Conservation (phyloP, 176 grass and related monocot species). For the Pharus latifolius region DNA sequence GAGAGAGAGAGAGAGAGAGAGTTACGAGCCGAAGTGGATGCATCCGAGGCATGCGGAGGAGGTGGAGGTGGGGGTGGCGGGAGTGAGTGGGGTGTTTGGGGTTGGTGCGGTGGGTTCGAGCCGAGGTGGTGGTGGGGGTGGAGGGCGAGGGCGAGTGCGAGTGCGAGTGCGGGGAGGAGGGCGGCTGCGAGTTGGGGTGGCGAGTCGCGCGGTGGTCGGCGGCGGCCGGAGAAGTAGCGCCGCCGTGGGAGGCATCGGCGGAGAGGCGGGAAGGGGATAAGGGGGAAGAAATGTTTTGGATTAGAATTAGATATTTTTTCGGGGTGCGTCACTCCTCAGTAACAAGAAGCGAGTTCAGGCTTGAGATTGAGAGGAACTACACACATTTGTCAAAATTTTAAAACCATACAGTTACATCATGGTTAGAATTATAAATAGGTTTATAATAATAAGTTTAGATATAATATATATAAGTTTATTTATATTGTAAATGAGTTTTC, state of each 20-base stretch:
- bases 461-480: too few relatives aligned
- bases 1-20: not conserved
- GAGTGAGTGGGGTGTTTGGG: not conserved
- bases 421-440: too few relatives aligned
- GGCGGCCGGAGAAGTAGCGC: conserved; percentile 24
- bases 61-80: not conserved
- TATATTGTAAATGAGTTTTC: too few relatives aligned
- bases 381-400: too few relatives aligned
- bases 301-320: not conserved
- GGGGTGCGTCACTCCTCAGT: too few relatives aligned
- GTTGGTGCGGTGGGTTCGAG: conserved; percentile 19
- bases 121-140: conserved; percentile 5
- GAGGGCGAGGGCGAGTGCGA: conserved; percentile 14
- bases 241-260: conserved; percentile 31
- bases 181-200: not conserved
- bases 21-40: conserved; percentile 75
- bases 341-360: too few relatives aligned
- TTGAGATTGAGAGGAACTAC: too few relatives aligned
- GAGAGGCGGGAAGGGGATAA: conserved; percentile 19
- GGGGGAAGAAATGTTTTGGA: not conserved
- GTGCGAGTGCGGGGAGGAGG: conserved; percentile 22
- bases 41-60: conserved; percentile 50
- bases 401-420: too few relatives aligned
- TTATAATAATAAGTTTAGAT: too few relatives aligned
- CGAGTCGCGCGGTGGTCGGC: conserved; percentile 18